Conservation (phyloP, 2,329 filamentous ascomycete species). For the Helminthosporium solani region DNA sequence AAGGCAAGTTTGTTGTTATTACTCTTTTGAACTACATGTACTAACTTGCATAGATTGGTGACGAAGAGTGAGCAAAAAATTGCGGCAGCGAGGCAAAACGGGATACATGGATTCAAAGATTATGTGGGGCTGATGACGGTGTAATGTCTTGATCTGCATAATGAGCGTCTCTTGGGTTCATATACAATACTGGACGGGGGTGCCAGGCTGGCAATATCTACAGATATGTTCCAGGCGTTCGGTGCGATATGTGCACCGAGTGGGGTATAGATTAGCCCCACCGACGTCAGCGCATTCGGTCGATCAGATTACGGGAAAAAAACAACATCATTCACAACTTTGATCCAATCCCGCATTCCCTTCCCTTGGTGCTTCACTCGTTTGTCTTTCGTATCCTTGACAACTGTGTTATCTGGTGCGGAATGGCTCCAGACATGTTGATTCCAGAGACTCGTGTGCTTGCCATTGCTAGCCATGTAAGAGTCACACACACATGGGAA, state of each 20-base stretch:
- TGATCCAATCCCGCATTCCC: constrained; percentile 4
- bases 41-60: constrained; percentile 63
- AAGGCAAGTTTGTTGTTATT: constrained; percentile 65
- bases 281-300: constrained; percentile 38
- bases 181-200: no score
- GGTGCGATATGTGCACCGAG: constrained; percentile 20
- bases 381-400: constrained; percentile 1
- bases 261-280: constrained; percentile 28
- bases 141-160: constrained; percentile 30
- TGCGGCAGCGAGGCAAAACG: constrained; percentile 15
- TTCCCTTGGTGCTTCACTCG: not conserved
- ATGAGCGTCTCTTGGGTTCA: constrained; percentile 23
- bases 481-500: constrained; percentile 37
- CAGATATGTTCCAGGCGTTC: constrained; percentile 17
- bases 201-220: constrained; percentile 21
- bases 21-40: not conserved
- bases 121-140: constrained; percentile 21
- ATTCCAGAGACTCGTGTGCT: constrained; percentile 70
- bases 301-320: constrained; percentile 37
- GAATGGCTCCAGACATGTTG: constrained; percentile 40
- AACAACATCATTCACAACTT: constrained; percentile 22
- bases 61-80: constrained; percentile 56
- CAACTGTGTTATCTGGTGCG: constrained; percentile 11
- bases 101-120: constrained; percentile 29
- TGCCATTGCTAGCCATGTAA: constrained; percentile 93